Evolutionary conservation across 2,329 filamentous ascomycete species (phyloP).

Genomic region (Fusarium verrucosum): DNA sequence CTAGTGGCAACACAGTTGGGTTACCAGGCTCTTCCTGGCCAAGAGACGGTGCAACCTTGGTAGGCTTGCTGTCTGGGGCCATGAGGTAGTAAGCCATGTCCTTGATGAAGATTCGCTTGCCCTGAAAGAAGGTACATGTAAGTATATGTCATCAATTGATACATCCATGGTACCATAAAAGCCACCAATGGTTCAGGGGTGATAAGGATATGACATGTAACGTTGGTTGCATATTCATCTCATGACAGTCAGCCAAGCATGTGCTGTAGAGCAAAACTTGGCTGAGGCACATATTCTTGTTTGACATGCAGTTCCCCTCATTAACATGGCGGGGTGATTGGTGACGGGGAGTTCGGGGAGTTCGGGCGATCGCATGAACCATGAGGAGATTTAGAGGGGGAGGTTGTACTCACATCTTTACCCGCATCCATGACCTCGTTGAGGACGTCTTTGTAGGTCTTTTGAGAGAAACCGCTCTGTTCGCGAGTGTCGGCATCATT

Average conservation of each 20-base stretch:
- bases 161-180: neutral
- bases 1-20: conserved; percentile 83
- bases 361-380: conserved; percentile 27
- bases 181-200: neutral
- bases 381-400: conserved; percentile 10
- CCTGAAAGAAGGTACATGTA: conserved; percentile 62
- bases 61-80: conserved; percentile 73
- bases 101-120: conserved; percentile 96
- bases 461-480: conserved; percentile 72
- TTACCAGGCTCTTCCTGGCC: conserved; percentile 74
- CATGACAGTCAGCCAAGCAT: neutral
- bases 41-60: conserved; percentile 82
- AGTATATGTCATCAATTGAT: conserved; percentile 26
- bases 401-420: conserved; percentile 69
- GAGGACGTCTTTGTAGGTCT: conserved; percentile 81
- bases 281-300: conserved; percentile 1
- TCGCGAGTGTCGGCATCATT: conserved; percentile 66
- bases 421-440: conserved; percentile 76
- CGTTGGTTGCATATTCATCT: conserved; percentile 1
- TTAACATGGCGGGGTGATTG: conserved; percentile 25
- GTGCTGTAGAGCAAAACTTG: conserved; percentile 2
- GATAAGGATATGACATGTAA: conserved; percentile 7
- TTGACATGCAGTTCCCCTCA: conserved; percentile 21
- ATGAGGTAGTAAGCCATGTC: conserved; percentile 95
- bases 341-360: conserved; percentile 33